Conservation (phyloP, 306 rosid species). For the Carpinus viminea region DNA sequence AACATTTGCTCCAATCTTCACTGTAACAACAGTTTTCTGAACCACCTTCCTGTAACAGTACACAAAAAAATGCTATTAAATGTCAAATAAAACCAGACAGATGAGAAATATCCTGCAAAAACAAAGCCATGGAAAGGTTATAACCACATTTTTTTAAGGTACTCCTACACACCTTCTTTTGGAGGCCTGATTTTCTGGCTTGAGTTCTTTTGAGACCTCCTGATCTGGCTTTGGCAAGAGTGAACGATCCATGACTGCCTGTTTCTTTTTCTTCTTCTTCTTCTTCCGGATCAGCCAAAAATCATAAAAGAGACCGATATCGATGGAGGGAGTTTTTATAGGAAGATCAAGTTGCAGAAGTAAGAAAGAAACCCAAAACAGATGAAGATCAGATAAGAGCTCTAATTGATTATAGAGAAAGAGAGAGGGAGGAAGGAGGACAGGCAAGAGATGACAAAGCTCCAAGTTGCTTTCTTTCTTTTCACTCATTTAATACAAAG, state of each 20-base stretch:
- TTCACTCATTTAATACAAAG: slow-evolving; percentile 58
- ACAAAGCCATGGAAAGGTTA: not conserved
- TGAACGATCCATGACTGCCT: slow-evolving; percentile 38
- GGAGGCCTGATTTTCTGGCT: slow-evolving; percentile 48
- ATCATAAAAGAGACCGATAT: not conserved
- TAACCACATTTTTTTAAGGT: not conserved
- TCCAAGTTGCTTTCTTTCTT: slow-evolving; percentile 51
- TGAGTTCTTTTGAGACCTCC: slow-evolving; percentile 38
- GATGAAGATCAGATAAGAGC: slow-evolving; percentile 32
- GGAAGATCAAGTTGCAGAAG: slow-evolving; percentile 25
- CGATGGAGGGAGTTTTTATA: slow-evolving; percentile 10
- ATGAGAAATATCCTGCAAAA: not conserved
- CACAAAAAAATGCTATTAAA: slow-evolving; percentile 15
- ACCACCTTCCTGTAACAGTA: slow-evolving; percentile 56
- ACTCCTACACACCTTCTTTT: slow-evolving; percentile 50
- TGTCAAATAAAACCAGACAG: not conserved
- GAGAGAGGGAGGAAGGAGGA: slow-evolving; percentile 27
- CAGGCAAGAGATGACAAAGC: slow-evolving; percentile 33
- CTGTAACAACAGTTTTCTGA: slow-evolving; percentile 71
- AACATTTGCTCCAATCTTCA: slow-evolving; percentile 67
- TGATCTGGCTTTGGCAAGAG: slow-evolving; percentile 44
- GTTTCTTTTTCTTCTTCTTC: slow-evolving; percentile 2
- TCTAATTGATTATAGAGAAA: slow-evolving; percentile 43
- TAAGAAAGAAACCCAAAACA: slow-evolving; percentile 2
- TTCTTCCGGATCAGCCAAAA: not conserved